Conservation (phyloP, 2,329 filamentous ascomycete genomes). For the Penicillium janthinellum region DNA sequence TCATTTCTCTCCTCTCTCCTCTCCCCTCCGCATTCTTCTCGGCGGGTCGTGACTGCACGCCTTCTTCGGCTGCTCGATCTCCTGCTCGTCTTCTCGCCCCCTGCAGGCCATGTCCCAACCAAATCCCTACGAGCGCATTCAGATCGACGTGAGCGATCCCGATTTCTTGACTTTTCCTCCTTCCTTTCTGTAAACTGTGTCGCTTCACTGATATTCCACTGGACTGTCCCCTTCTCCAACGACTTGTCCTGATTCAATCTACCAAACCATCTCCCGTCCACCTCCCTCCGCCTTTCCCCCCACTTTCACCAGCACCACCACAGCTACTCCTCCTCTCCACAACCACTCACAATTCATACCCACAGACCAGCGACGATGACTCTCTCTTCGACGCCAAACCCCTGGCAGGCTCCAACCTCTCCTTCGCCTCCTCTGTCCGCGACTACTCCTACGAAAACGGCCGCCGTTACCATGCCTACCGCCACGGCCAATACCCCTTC, state of each 20-base stretch:
- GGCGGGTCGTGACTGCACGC: background rate
- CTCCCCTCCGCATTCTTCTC: constrained; percentile 1
- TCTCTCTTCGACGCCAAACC: constrained; percentile 35
- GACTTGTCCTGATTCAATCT: background rate
- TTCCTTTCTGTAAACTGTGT: background rate
- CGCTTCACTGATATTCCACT: background rate
- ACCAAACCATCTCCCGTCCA: background rate
- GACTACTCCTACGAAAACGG: constrained; percentile 47
- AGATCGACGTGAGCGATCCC: constrained; percentile 35
- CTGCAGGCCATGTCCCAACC: constrained; percentile 32
- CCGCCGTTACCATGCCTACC: constrained; percentile 48
- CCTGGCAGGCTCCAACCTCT: constrained; percentile 44
- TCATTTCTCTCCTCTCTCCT: constrained; percentile 10
- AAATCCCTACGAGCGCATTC: constrained; percentile 35
- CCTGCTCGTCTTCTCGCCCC: background rate
- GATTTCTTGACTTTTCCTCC: background rate
- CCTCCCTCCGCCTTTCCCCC: background rate
- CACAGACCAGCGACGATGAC: constrained; percentile 40
- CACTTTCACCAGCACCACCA: background rate
- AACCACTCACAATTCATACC: background rate
- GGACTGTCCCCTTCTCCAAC: background rate
- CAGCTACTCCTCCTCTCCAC: background rate
- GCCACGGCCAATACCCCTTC: constrained; percentile 45
- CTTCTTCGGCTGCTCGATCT: background rate
- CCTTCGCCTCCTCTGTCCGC: constrained; percentile 42